phyloP scores from a whole-genome alignment of 202 grass and related monocot genomes.

The Musa balbisiana region DNA sequence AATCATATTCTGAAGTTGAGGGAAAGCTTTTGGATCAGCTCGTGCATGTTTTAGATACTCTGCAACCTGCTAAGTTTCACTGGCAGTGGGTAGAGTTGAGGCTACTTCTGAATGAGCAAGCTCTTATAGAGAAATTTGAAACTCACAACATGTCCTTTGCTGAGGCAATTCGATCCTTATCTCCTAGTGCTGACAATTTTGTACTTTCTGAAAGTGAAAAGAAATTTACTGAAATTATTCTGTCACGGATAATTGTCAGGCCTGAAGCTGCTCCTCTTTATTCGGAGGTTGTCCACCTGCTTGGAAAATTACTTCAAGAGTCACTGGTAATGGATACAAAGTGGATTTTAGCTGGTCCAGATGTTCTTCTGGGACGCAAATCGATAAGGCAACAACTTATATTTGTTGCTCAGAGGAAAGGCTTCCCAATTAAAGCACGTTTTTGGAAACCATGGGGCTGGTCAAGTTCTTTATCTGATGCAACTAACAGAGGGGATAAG shows the following conservation, averaged over 20 bases:
- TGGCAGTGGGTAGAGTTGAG: slow-evolving; percentile 99
- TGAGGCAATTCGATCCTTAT: slow-evolving; percentile 71
- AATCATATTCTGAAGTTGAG: slow-evolving; percentile 40
- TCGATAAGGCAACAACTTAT: slow-evolving; percentile 96
- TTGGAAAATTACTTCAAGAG: slow-evolving; percentile 83
- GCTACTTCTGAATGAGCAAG: slow-evolving; percentile 95
- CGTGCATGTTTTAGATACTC: slow-evolving; percentile 80
- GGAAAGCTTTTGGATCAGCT: slow-evolving; percentile 67
- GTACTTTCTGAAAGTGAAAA: slow-evolving; percentile 94
- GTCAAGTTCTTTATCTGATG: slow-evolving; percentile 50
- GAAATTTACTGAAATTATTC: slow-evolving; percentile 89
- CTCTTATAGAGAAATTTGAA: slow-evolving; percentile 79
- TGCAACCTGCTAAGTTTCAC: slow-evolving; percentile 96
- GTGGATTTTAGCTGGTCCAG: slow-evolving; percentile 92
- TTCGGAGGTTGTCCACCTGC: slow-evolving; percentile 81
- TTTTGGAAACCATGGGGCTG: slow-evolving; percentile 99
- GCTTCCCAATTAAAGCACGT: slow-evolving; percentile 53
- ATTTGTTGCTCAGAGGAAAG: slow-evolving; percentile 61
- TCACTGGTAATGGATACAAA: slow-evolving; percentile 87
- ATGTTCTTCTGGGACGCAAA: slow-evolving; percentile 71
- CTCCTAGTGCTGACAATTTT: slow-evolving; percentile 64
- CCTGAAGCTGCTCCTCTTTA: slow-evolving; percentile 94
- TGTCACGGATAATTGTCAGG: slow-evolving; percentile 84
- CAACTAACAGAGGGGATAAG: slow-evolving; percentile 54
- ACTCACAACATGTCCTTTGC: slow-evolving; percentile 50